phyloP scores from a whole-genome alignment of 2,329 filamentous ascomycete species.

The Colletotrichum spinosum region DNA sequence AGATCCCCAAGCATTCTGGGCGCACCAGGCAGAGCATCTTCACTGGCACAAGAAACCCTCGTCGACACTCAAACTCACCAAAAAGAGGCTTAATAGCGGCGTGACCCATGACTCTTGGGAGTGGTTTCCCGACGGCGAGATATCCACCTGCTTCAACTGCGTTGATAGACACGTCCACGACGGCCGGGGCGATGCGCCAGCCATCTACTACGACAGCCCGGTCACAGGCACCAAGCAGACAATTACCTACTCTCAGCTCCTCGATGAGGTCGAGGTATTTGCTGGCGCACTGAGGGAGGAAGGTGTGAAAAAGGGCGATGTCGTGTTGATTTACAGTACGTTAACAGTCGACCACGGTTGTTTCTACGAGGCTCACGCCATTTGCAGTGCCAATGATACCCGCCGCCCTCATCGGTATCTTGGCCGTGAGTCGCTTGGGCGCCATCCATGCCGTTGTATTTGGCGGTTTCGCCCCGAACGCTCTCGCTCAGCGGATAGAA shows the following conservation, averaged over 20 bases:
- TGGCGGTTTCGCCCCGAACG: conserved; percentile 86
- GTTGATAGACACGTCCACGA: conserved; percentile 87
- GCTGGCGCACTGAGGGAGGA: conserved; percentile 86
- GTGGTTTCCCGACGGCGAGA: conserved; percentile 91
- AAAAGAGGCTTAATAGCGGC: conserved; percentile 72
- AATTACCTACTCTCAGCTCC: conserved; percentile 80
- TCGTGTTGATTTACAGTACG: conserved; percentile 90
- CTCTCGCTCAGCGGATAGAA: conserved; percentile 89
- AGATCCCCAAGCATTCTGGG: conserved; percentile 82
- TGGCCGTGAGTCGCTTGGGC: conserved; percentile 84
- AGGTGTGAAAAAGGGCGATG: conserved; percentile 84
- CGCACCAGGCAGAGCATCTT: conserved; percentile 77
- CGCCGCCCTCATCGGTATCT: conserved; percentile 84
- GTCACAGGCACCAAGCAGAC: conserved; percentile 79
- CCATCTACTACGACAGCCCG: conserved; percentile 89
- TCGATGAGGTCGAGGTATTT: conserved; percentile 83
- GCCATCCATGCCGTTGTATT: conserved; percentile 94
- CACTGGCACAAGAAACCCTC: conserved; percentile 84
- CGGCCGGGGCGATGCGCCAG: conserved; percentile 78
- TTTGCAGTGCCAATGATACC: conserved; percentile 91
- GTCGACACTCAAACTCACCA: conserved; percentile 67
- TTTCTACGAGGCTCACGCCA: conserved; percentile 6
- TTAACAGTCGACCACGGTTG: conserved; percentile 21
- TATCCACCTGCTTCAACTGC: conserved; percentile 93
- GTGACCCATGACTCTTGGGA: conserved; percentile 81